Base-by-base conservation (phyloP, 148 eudicot genomes). In the Simmondsia chinensis region DNA sequence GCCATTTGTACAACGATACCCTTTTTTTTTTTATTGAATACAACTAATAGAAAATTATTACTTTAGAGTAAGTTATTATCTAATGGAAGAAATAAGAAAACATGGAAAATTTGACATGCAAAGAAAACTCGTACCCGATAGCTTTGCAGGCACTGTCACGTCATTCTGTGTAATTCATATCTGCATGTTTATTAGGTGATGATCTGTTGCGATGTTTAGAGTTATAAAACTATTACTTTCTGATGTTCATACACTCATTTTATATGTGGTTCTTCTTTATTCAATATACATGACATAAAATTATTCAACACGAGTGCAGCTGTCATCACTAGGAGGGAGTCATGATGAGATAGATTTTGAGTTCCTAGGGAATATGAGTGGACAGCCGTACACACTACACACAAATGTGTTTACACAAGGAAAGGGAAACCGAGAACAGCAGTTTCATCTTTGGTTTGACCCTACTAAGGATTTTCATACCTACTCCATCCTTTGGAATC, bases 401-500 rank as follows among this genome's bases (percentile, higher is more conserved):
- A 57, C 61, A 30, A 57, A 46, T 30, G 53, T 46, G 7, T 57
- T 20, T 22, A 43, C 61, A 27, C 53, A 46, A 47, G 61, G 52
- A 1, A 28, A 57, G 39, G 62, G 62, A 30, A 39, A 47, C 13
- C 17, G 37, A 30, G 62, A 47, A 40, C 62, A 57, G 11, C 61
- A 57, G 20, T 57, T 57, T 6, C 22, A 38, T 29, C 62, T 57
- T 15, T 57, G 62, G 62, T 47, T 57, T 23, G 62, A 57, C 33
- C 62, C 62, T 5, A 57, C 54, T 19, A 29, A 39, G 31, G 47
- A 57, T 39, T 47, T 47, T n/a, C 62, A 57, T 29, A 57, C 62
- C 30, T 57, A 47, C 46, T 47, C 62, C 18, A 57, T 57, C 50
- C 62, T 47, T n/a, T 57, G 62, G 62, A 57, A 57, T 47, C 54